These are phyloP conservation scores for Sporothrix dimorphospora DNA, from an alignment of 2,329 filamentous ascomycete genomes.

Conservation along the genomic window DNA sequence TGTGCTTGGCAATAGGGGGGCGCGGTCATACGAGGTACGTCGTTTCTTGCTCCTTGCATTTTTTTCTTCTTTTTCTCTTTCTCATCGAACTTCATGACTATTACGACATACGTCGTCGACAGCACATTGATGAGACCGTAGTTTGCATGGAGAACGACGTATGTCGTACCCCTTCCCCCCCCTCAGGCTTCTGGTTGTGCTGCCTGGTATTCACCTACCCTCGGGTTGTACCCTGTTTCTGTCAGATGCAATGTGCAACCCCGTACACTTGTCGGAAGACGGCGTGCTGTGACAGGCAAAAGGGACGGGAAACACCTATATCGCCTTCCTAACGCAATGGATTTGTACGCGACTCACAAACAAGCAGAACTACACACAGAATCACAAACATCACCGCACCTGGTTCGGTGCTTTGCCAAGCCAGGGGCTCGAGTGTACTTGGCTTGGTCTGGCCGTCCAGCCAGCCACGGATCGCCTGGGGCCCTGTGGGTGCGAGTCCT, in stretches of 20 bases:
- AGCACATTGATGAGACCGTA: no score
- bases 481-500: background rate
- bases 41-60: background rate
- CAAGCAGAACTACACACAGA: background rate
- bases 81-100: background rate
- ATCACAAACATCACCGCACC: background rate
- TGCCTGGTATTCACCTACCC: background rate
- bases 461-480: background rate
- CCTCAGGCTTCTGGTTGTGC: background rate
- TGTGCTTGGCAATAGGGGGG: background rate
- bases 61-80: background rate
- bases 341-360: background rate
- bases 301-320: background rate
- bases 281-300: background rate
- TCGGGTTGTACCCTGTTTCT: background rate
- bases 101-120: background rate
- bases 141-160: background rate
- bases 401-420: background rate
- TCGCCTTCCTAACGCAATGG: background rate
- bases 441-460: background rate
- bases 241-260: background rate
- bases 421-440: background rate
- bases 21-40: background rate
- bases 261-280: background rate
- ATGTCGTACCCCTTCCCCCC: background rate